These are phyloP conservation scores for Selaginella moellendorffii DNA, from an alignment of 75 land plant species.

Conservation along the genomic window DNA sequence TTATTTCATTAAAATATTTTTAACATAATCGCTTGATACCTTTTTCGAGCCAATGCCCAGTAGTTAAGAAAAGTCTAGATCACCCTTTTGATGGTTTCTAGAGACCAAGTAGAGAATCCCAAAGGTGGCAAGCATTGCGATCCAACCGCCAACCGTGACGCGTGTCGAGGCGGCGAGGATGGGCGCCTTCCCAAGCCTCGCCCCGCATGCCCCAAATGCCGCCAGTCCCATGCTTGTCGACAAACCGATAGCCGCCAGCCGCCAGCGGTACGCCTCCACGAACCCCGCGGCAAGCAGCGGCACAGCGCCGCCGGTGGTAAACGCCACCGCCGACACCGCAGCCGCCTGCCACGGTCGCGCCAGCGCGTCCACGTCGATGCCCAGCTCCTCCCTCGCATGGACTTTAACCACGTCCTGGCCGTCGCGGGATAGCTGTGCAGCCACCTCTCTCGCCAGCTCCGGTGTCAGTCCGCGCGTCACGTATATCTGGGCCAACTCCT, in stretches of 20 bases:
- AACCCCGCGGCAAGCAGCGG: conserved; percentile 64
- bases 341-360: conserved; percentile 35
- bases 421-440: conserved; percentile 12
- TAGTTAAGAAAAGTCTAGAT: too few species aligned
- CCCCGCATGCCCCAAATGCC: conserved; percentile 54
- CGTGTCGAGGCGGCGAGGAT: conserved; percentile 26
- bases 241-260: conserved; percentile 40
- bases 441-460: conserved; percentile 11
- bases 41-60: too few species aligned
- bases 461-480: conserved; percentile 12
- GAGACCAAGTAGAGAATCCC: conserved; percentile 37
- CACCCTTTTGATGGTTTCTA: too few species aligned
- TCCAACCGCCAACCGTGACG: conserved; percentile 65
- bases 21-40: too few species aligned
- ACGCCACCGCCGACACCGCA: conserved; percentile 9
- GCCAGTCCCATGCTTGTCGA: conserved; percentile 38
- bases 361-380: conserved; percentile 21
- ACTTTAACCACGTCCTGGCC: conserved; percentile 10
- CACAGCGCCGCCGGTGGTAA: conserved; percentile 35
- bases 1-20: too few species aligned
- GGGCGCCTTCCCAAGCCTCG: conserved; percentile 41
- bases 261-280: conserved; percentile 23
- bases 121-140: conserved; percentile 55
- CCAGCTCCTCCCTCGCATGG: conserved; percentile 22
- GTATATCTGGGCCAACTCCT: conserved; percentile 18